phyloP scores from a whole-genome alignment of 768 basidiomycete species.

The Antrodiella citrinella region DNA sequence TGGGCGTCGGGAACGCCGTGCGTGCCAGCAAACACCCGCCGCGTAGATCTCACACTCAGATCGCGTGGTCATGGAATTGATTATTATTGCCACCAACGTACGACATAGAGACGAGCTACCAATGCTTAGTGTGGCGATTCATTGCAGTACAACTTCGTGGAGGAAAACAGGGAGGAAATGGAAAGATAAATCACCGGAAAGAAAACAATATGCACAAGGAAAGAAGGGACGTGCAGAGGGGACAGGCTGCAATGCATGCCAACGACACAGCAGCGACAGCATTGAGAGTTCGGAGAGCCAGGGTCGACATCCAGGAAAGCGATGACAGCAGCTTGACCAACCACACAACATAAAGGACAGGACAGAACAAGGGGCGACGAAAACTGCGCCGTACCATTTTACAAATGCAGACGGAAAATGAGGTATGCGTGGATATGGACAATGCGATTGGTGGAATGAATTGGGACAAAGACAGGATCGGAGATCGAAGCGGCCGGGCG shows the following conservation, averaged over 20 bases:
- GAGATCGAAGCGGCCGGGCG: neutral
- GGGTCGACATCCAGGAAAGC: neutral
- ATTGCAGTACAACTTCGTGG: neutral
- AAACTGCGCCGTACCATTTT: neutral
- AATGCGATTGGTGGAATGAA: neutral
- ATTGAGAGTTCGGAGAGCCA: neutral
- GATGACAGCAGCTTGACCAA: neutral
- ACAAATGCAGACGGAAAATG: neutral
- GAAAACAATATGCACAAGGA: neutral
- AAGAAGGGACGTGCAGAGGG: neutral
- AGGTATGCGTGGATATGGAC: neutral
- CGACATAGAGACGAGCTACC: neutral
- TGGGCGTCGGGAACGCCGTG: neutral
- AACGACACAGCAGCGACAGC: neutral
- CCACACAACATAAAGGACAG: neutral
- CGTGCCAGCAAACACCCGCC: neutral
- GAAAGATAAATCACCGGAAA: neutral
- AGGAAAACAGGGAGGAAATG: neutral
- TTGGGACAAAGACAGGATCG: neutral
- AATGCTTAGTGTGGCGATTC: neutral
- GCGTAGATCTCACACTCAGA: neutral
- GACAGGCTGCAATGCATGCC: neutral
- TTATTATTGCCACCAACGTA: neutral
- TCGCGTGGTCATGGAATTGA: neutral
- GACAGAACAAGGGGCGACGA: neutral